Conservation (phyloP, 2,329 filamentous ascomycete genomes). For the Fusarium sacchari region DNA sequence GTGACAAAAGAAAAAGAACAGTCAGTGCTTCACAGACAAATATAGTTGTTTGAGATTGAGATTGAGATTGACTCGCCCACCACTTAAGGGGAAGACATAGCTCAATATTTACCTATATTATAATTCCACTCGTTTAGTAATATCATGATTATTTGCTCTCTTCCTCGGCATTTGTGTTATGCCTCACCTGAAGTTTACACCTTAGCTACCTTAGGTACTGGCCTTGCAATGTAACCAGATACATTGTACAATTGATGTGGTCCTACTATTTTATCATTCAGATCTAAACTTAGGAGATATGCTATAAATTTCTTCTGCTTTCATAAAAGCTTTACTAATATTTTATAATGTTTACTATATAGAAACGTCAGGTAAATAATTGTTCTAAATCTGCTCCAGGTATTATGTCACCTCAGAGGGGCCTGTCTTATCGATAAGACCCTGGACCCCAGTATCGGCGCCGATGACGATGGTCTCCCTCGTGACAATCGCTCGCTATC, state of each 20-base stretch:
- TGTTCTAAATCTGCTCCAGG: background rate
- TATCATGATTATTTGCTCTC: background rate
- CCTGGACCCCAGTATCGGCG: constrained; percentile 20
- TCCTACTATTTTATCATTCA: background rate
- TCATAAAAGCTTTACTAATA: too few relatives aligned
- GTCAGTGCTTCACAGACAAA: background rate
- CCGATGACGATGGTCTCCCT: constrained; percentile 44
- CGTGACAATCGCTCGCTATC: constrained; percentile 38
- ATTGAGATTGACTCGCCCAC: background rate
- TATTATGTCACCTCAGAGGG: constrained; percentile 8
- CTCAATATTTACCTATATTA: background rate
- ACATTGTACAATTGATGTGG: background rate
- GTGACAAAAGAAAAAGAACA: constrained; percentile 3
- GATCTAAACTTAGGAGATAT: fast-evolving
- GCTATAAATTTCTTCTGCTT: fast-evolving
- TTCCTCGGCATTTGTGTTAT: background rate
- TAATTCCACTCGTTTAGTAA: fast-evolving
- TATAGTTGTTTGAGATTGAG: background rate
- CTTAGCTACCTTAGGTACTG: background rate
- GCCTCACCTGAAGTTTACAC: background rate
- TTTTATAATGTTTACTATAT: background rate
- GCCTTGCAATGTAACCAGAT: background rate
- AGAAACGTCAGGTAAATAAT: too few relatives aligned
- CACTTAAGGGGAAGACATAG: background rate
- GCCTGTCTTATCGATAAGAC: constrained; percentile 42